Evolutionary conservation across 805 yeast species (phyloP).

Genomic region (Kluyveromyces lactis): DNA sequence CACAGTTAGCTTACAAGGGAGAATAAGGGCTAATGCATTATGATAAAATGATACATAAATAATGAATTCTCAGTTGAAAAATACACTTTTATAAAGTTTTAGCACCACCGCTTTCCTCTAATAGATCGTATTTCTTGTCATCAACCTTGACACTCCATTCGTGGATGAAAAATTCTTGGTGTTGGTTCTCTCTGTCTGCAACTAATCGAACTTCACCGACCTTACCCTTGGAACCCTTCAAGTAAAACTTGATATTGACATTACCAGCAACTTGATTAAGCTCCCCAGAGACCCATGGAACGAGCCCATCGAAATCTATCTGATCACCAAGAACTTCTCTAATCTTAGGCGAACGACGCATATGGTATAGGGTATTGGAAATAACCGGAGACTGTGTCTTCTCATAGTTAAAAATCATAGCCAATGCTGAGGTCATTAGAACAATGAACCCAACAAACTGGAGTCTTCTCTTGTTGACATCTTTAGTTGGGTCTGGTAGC

Average conservation of each 20-base stretch:
- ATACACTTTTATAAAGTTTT: constrained; percentile 10
- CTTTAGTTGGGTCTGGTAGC: constrained; percentile 71
- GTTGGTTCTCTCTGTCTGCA: constrained; percentile 59
- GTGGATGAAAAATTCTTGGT: constrained; percentile 48
- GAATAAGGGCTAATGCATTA: too few species aligned
- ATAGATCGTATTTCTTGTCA: constrained; percentile 38
- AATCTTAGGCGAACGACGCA: constrained; percentile 67
- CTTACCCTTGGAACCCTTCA: constrained; percentile 53
- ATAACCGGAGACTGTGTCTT: constrained; percentile 85
- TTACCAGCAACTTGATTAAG: constrained; percentile 77
- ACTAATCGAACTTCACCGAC: constrained; percentile 51
- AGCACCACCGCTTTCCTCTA: constrained; percentile 38
- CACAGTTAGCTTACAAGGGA: too few species aligned
- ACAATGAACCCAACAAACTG: constrained; percentile 49
- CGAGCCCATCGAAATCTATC: constrained; percentile 54
- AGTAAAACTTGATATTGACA: constrained; percentile 63
- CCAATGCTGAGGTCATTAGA: constrained; percentile 46
- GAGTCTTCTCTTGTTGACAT: constrained; percentile 40
- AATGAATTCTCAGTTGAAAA: too few species aligned
- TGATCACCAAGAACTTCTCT: constrained; percentile 61
- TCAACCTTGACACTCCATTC: constrained; percentile 55
- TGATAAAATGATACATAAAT: too few species aligned
- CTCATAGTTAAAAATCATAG: constrained; percentile 84
- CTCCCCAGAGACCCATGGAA: constrained; percentile 87
- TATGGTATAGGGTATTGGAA: constrained; percentile 74